Evolutionary conservation across 805 yeast genomes (phyloP), one percentile per base, ranked within the genome.

Genomic region (Ogataea angusta): DNA sequence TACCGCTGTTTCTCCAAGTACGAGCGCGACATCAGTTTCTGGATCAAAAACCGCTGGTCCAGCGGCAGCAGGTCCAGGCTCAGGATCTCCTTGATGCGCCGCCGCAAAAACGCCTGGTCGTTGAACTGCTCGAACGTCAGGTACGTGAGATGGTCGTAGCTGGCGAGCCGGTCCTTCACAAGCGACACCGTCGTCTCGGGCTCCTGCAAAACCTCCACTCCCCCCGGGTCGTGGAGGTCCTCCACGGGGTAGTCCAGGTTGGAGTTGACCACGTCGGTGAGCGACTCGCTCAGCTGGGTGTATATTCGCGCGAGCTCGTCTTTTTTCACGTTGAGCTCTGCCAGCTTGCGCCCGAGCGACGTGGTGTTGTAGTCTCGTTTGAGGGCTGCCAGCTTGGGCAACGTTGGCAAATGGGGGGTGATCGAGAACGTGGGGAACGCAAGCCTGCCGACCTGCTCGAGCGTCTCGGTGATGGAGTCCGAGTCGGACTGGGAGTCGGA

Each of bases 1-100:
- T 48, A 49, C 30, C 50, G 62, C 34, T 59, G 58, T 46, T 73
- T 76, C 44, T 74, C 76, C 44, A 75, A 71, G 45, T 76, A 78
- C 32, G 84, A 76, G 6, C 82, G 78, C 75, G 82, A 79, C 88
- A 82, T 82, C 38, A 82, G 62, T 45, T 73, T 69, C 31, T 84
- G 85, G 13, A 80, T 77, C 43, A 82, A 53, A 51, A 64, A 67
- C 42, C 75, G 68, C 47, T 75, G 70, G 60, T 68, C 67, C 25
- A 56, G 44, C 38, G 76, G 75, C 21, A 60, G 53, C 27, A 76
- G 48, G 28, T 57, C 55, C 38, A 70, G 55, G 3, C 56, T 53
- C 36, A 75, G 68, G 39, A 76, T 76, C 36, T 59, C 59, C 50
- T 70, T 77, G 31, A 79, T 78, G 53, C 75, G 66, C 21, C 55